phyloP scores from a whole-genome alignment of 2,329 filamentous ascomycete species.

The Aspergillus sp. region DNA sequence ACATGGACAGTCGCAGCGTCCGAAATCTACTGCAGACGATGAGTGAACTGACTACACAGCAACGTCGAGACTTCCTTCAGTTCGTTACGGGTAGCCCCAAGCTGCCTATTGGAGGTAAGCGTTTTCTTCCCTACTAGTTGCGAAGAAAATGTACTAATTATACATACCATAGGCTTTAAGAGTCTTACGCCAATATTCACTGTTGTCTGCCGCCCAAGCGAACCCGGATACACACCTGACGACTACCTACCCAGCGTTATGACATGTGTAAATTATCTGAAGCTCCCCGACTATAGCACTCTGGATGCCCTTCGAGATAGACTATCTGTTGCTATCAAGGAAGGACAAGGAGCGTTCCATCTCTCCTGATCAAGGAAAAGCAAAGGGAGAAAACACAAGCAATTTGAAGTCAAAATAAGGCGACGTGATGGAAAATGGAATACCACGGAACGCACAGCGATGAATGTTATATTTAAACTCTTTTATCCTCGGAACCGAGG shows the following conservation, averaged over 20 bases:
- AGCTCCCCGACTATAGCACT: slow-evolving; percentile 88
- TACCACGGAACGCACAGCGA: not conserved
- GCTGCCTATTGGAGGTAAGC: slow-evolving; percentile 90
- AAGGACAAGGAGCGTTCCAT: slow-evolving; percentile 97
- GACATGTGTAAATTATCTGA: slow-evolving; percentile 99
- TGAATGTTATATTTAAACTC: slow-evolving; percentile 12
- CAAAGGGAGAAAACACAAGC: not conserved
- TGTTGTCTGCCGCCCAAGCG: slow-evolving; percentile 97
- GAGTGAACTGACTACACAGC: slow-evolving; percentile 74
- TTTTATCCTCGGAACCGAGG: slow-evolving; percentile 9
- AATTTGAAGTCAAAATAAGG: not conserved
- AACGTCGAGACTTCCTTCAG: slow-evolving; percentile 91
- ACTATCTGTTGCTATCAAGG: slow-evolving; percentile 81
- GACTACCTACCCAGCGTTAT: slow-evolving; percentile 99
- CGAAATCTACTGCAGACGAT: slow-evolving; percentile 90
- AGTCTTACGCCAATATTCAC: slow-evolving; percentile 97
- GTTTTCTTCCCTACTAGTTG: not conserved
- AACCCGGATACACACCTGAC: slow-evolving; percentile 87
- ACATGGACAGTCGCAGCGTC: slow-evolving; percentile 96
- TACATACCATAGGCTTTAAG: slow-evolving; percentile 72
- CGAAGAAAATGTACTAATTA: slow-evolving; percentile 31
- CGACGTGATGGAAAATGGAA: not conserved
- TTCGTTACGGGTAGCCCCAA: slow-evolving; percentile 98
- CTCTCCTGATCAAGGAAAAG: slow-evolving; percentile 60
- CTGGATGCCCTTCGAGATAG: slow-evolving; percentile 75